Conservation (phyloP, 2,329 filamentous ascomycete genomes). For the Trichoderma brevicompactum region DNA sequence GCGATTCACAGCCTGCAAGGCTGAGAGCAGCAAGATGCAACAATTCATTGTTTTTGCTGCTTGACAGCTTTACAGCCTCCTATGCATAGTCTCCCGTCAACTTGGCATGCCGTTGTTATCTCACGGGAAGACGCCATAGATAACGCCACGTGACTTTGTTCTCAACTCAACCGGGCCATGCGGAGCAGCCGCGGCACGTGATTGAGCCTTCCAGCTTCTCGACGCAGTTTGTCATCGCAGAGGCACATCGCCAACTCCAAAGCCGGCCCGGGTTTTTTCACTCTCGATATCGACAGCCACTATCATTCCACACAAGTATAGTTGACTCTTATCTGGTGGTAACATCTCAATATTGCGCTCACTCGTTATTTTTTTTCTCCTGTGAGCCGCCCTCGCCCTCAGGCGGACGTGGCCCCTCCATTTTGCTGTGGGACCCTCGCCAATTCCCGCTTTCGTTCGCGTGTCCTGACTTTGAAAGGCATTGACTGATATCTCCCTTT, state of each 20-base stretch:
- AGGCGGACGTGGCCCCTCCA: constrained; percentile 30
- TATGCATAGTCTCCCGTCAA: background rate
- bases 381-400: constrained; percentile 38
- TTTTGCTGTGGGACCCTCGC: constrained; percentile 27
- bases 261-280: constrained; percentile 30
- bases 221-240: constrained; percentile 34
- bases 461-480: constrained; percentile 38
- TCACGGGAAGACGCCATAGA: background rate
- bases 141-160: constrained; percentile 23
- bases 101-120: constrained; percentile 4
- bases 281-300: constrained; percentile 44
- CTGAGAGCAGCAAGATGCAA: background rate
- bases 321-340: constrained; percentile 45
- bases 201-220: constrained; percentile 26
- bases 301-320: constrained; percentile 47
- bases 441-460: constrained; percentile 29
- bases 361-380: constrained; percentile 38
- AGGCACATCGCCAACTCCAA: constrained; percentile 28
- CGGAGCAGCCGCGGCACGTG: constrained; percentile 28
- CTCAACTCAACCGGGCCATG: constrained; percentile 22
- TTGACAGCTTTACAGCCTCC: background rate
- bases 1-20: too few species aligned
- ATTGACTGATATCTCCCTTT: constrained; percentile 31
- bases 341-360: constrained; percentile 41
- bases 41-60: too few species aligned